Conservation (phyloP, 169 alveolate genomes). For the Cryptosporidium ryanae region DNA sequence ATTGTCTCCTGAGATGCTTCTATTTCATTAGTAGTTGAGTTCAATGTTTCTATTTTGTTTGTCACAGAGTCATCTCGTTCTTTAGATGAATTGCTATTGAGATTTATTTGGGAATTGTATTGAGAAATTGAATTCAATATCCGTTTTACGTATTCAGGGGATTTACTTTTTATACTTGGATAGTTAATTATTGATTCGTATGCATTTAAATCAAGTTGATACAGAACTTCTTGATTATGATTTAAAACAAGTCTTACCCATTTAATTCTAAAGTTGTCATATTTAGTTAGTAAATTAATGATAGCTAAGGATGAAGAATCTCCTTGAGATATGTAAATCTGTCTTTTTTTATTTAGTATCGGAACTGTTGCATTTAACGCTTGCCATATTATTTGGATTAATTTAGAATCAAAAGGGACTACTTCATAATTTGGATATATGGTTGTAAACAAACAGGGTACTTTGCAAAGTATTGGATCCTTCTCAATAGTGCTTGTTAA, state of each 20-base stretch:
- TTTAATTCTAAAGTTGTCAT: slow-evolving; percentile 39
- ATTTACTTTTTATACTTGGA: slow-evolving; percentile 56
- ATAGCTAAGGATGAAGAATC: slow-evolving; percentile 24
- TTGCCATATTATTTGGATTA: slow-evolving; percentile 51
- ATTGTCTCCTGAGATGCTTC: not conserved
- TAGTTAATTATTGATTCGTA: slow-evolving; percentile 47
- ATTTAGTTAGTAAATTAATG: slow-evolving; percentile 16
- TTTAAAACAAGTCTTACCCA: slow-evolving; percentile 61
- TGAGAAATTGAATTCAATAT: slow-evolving; percentile 20
- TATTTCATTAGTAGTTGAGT: not conserved
- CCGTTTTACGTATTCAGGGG: slow-evolving; percentile 49
- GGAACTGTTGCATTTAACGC: slow-evolving; percentile 48
- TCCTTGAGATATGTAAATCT: not conserved
- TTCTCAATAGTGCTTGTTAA: slow-evolving; percentile 21
- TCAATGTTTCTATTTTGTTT: not conserved
- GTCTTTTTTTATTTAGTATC: slow-evolving; percentile 15
- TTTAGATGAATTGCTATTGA: not conserved
- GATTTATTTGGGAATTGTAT: slow-evolving; percentile 20
- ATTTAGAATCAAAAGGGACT: slow-evolving; percentile 61
- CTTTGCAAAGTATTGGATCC: slow-evolving; percentile 49
- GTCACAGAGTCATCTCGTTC: not conserved
- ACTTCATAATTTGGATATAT: slow-evolving; percentile 48
- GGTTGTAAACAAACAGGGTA: slow-evolving; percentile 54
- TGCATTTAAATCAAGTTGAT: slow-evolving; percentile 64
- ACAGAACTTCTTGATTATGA: slow-evolving; percentile 61